phyloP scores from a whole-genome alignment of 352 stramenopile genomes.

The Phytophthora idaei region DNA sequence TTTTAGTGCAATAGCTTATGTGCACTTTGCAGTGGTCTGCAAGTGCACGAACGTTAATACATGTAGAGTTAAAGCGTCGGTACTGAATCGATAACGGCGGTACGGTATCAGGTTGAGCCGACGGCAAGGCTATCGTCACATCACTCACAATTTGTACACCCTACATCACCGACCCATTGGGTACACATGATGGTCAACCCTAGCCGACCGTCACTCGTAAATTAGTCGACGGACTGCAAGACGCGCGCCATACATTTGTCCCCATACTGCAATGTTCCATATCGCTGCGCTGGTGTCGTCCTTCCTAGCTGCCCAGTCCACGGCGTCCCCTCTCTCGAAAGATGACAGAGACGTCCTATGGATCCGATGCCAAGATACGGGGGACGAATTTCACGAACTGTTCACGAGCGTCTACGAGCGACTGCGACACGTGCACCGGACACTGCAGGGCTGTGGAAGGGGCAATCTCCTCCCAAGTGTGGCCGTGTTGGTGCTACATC shows the following conservation, averaged over 20 bases:
- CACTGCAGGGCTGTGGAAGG: constrained; percentile 7
- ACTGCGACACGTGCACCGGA: neutral
- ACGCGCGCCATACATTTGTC: neutral
- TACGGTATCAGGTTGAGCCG: neutral
- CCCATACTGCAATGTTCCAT: constrained; percentile 21
- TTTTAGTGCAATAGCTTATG: no score
- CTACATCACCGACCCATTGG: neutral
- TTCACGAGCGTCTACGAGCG: constrained; percentile 12
- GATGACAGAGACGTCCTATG: constrained; percentile 4
- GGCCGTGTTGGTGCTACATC: constrained; percentile 1
- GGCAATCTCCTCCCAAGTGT: neutral
- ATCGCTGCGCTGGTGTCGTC: constrained; percentile 10
- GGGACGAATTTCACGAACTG: constrained; percentile 22
- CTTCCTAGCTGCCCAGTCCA: neutral
- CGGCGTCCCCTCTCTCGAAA: neutral
- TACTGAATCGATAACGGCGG: no score
- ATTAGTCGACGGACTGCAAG: neutral
- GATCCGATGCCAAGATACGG: constrained; percentile 1
- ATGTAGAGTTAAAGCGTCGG: no score
- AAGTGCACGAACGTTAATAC: no score
- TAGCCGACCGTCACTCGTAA: neutral
- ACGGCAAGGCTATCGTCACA: no score
- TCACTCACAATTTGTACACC: neutral
- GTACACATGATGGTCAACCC: neutral
- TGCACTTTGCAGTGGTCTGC: no score